Evolutionary conservation across 441 rosid genomes (phyloP).

Genomic region (Mallotus japonicus): DNA sequence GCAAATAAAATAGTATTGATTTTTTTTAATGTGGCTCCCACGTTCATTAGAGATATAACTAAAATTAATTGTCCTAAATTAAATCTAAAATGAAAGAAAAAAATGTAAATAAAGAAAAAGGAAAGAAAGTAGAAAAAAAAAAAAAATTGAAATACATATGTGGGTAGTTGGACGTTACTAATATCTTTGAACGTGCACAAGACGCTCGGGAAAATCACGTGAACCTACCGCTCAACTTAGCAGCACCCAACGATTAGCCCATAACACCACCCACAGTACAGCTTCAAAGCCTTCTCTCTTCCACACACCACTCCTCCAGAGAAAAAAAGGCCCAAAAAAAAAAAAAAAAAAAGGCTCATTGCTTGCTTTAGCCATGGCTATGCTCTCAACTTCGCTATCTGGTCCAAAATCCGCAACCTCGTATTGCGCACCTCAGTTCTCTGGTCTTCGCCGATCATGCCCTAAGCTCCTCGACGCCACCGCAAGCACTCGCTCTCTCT

Average conservation of each 20-base stretch:
- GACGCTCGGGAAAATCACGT: slow-evolving; percentile 6
- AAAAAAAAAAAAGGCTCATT: not conserved
- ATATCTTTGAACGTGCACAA: not conserved
- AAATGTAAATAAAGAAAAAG: too few species aligned
- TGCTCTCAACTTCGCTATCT: slow-evolving; percentile 45
- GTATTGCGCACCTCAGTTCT: slow-evolving; percentile 38
- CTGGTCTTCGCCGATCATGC: slow-evolving; percentile 68
- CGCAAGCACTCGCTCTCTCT: slow-evolving; percentile 20
- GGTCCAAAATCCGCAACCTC: slow-evolving; percentile 28
- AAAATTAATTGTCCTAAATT: too few species aligned
- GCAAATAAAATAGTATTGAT: too few species aligned
- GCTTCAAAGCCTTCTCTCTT: slow-evolving; percentile 16
- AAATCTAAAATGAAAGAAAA: too few species aligned
- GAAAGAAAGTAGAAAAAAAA: too few species aligned
- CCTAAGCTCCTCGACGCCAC: slow-evolving; percentile 31
- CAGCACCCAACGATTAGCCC: slow-evolving; percentile 9
- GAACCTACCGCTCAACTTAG: not conserved
- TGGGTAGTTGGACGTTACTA: not conserved
- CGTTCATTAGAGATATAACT: too few species aligned
- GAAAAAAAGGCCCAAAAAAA: slow-evolving; percentile 2
- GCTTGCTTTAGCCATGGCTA: slow-evolving; percentile 41
- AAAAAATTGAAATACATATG: not conserved
- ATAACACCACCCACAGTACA: slow-evolving; percentile 1
- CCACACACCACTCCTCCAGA: not conserved
- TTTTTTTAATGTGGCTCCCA: too few species aligned